Evolutionary conservation across 2,329 filamentous ascomycete genomes (phyloP).

Genomic region (Pyrenochaeta sp.): DNA sequence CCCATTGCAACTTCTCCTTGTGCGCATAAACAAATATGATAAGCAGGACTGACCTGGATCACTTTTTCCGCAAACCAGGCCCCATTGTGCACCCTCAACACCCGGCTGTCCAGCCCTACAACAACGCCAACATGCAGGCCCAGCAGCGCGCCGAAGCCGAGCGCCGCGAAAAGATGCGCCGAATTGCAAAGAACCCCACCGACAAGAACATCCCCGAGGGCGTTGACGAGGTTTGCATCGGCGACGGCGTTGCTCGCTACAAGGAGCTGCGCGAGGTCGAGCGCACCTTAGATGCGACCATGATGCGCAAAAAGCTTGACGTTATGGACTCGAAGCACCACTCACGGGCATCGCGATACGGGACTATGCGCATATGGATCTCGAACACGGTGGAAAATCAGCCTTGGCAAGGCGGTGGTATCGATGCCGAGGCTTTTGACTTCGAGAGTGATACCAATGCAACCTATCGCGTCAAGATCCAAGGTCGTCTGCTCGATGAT

Average conservation of each 20-base stretch:
- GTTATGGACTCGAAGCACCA: constrained; percentile 82
- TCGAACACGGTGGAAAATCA: constrained; percentile 95
- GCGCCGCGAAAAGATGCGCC: constrained; percentile 74
- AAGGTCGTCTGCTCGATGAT: constrained; percentile 78
- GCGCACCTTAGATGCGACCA: constrained; percentile 86
- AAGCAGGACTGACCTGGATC: constrained; percentile 57
- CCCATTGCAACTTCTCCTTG: constrained; percentile 22
- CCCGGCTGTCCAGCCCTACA: constrained; percentile 57
- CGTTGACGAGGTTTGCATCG: constrained; percentile 79
- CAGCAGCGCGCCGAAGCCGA: constrained; percentile 56
- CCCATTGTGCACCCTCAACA: constrained; percentile 58
- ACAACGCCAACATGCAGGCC: constrained; percentile 50
- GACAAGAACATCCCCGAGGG: constrained; percentile 95
- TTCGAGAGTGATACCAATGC: constrained; percentile 80
- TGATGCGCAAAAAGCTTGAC: constrained; percentile 93
- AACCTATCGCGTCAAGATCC: constrained; percentile 89
- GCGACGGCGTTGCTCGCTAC: constrained; percentile 84
- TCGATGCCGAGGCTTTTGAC: constrained; percentile 80
- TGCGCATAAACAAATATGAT: constrained; percentile 49
- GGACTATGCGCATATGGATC: constrained; percentile 91
- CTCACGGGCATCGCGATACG: constrained; percentile 78
- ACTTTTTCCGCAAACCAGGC: constrained; percentile 56
- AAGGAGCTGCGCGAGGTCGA: constrained; percentile 85
- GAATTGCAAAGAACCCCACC: constrained; percentile 86
- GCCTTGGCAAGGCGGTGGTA: constrained; percentile 80